Evolutionary conservation across 2,329 filamentous ascomycete species (phyloP), one percentile per base, ranked within the genome.

Genomic region (Cercospora beticola): DNA sequence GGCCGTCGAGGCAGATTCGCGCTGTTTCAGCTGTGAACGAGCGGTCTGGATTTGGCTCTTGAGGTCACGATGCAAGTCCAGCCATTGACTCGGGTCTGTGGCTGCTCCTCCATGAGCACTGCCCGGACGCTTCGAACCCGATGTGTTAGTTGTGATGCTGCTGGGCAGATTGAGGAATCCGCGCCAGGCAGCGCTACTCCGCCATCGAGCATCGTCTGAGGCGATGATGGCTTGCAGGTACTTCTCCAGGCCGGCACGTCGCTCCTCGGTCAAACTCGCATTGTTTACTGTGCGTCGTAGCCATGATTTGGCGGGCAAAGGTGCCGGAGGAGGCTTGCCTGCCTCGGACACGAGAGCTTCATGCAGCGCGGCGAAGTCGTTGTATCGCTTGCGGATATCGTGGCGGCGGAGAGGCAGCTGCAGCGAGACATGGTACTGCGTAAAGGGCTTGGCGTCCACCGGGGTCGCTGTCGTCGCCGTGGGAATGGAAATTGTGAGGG

Each of bases 301-400:
- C 91, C 91, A 95, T 58, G 89, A 88, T 78, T 95, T 95, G 14
- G 82, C 82, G 1, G 92, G 92, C 1, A 94, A 83, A 0, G 90
- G 82, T 0, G 83, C 82, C 0, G 92, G 92, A 7, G 92, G 91
- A 21, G 90, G 79, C 23, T 83, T 77, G 74, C 88, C 88, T 66
- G 89, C 86, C 61, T 88, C 82, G 49, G 85, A 81, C 21, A 84
- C 83, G 8, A 96, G 85, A 4, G 86, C 81, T 31, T 83, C 79
- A 81, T 95, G 88, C 16, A 96, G 87, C 58, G 84, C 79, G 65
- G 83, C 82, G 77, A 95, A 95, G 78, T 95, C 92, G 64, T 89
- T 92, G 83, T 94, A 96, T 75, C 92, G 90, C 80, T 94, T 94
- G 76, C 89, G 88, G 5, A 93, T 84, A 72, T 91, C 89, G 74